phyloP scores from a whole-genome alignment of 2,329 filamentous ascomycete genomes.

The Epichloe elymi region DNA sequence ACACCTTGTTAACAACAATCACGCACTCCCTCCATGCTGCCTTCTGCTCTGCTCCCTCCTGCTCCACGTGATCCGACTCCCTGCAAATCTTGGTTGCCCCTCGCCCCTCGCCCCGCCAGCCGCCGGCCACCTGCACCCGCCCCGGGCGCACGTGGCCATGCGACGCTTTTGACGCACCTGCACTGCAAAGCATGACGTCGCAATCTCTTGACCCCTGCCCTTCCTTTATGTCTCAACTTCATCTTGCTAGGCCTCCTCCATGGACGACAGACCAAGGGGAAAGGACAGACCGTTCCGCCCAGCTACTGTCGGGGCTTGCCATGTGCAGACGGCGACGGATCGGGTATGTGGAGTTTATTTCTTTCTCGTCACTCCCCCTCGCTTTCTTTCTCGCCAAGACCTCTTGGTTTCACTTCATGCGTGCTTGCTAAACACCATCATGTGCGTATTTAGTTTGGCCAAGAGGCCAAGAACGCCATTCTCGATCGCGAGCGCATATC shows the following conservation, averaged over 20 bases:
- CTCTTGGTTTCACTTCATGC: background rate
- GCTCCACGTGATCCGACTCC: too few species aligned
- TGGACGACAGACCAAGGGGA: conserved; percentile 7
- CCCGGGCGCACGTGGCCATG: too few species aligned
- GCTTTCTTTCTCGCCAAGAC: too few species aligned
- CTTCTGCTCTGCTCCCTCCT: too few species aligned
- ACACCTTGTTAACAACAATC: too few species aligned
- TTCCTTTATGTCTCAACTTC: conserved; percentile 2
- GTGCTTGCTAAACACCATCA: background rate
- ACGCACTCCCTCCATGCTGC: too few species aligned
- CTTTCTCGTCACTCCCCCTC: background rate
- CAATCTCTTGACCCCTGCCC: too few species aligned
- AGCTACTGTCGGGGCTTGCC: conserved; percentile 22
- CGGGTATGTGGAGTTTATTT: conserved; percentile 16
- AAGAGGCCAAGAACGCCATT: conserved; percentile 19
- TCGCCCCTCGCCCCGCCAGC: too few species aligned
- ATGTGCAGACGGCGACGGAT: conserved; percentile 23
- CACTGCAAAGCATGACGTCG: background rate
- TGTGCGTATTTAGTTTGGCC: conserved; percentile 20
- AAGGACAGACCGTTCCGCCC: conserved; percentile 10
- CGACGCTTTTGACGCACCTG: too few species aligned
- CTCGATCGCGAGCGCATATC: conserved; percentile 21
- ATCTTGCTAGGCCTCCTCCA: conserved; percentile 5
- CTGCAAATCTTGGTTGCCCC: too few species aligned
- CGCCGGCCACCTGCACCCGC: too few species aligned